phyloP scores from a whole-genome alignment of 352 stramenopile species.

The Phytopythium mirpurense region DNA sequence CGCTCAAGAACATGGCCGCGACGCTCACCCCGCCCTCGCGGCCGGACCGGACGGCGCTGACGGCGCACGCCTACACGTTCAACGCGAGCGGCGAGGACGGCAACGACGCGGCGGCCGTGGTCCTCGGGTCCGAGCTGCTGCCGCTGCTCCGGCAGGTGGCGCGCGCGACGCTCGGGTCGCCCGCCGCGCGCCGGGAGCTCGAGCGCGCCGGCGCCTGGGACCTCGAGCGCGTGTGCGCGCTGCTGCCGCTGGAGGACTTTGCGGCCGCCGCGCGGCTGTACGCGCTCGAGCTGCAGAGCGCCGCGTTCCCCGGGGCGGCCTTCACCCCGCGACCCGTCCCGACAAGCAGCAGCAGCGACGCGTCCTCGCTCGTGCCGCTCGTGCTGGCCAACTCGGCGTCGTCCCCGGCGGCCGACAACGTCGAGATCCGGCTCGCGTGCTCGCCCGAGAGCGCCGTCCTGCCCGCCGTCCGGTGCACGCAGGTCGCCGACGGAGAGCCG shows the following conservation, averaged over 20 bases:
- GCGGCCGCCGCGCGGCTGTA: constrained; percentile 30
- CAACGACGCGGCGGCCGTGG: not conserved
- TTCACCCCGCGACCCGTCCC: constrained; percentile 26
- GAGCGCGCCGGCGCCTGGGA: constrained; percentile 22
- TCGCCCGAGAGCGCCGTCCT: constrained; percentile 22
- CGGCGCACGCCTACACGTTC: constrained; percentile 6
- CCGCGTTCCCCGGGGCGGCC: constrained; percentile 24
- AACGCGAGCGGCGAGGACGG: constrained; percentile 3
- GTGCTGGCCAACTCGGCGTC: constrained; percentile 14
- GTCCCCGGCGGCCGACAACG: not conserved
- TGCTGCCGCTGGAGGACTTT: constrained; percentile 30
- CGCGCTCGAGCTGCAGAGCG: constrained; percentile 31
- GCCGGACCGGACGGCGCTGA: constrained; percentile 11
- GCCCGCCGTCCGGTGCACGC: constrained; percentile 16
- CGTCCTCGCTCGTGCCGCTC: constrained; percentile 14
- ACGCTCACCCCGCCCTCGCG: constrained; percentile 27
- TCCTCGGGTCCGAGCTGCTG: constrained; percentile 22
- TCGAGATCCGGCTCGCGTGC: constrained; percentile 25
- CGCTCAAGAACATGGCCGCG: constrained; percentile 36
- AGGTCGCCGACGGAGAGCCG: constrained; percentile 20
- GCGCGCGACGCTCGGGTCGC: constrained; percentile 16
- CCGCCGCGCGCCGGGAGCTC: constrained; percentile 21
- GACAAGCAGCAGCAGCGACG: not conserved
- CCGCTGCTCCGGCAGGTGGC: constrained; percentile 24
- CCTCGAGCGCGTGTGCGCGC: constrained; percentile 26